Conservation (phyloP, 352 stramenopile genomes). For the Phytophthora vignae region DNA sequence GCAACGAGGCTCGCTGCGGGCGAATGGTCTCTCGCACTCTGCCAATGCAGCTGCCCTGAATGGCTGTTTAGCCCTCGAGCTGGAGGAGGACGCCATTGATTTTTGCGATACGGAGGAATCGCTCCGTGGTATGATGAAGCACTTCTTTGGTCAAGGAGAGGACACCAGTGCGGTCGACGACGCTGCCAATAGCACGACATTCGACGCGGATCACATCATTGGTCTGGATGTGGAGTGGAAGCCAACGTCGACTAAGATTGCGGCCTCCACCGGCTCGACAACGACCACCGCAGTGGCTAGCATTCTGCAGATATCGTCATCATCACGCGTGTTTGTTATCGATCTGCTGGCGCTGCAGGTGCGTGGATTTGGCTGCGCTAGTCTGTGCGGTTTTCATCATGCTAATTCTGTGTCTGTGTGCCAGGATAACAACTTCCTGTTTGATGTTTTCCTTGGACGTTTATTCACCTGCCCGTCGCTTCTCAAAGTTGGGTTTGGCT, state of each 20-base stretch:
- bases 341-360: conserved; percentile 68
- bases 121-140: conserved; percentile 34
- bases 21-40: conserved; percentile 24
- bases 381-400: not conserved
- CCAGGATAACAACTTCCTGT: conserved; percentile 57
- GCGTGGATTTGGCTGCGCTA: conserved; percentile 10
- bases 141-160: conserved; percentile 35
- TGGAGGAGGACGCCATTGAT: conserved; percentile 30
- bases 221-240: conserved; percentile 82
- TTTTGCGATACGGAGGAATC: conserved; percentile 57
- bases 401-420: conserved; percentile 7
- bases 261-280: conserved; percentile 30
- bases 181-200: not conserved
- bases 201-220: conserved; percentile 36
- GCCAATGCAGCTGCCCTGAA: conserved; percentile 34
- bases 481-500: conserved; percentile 76
- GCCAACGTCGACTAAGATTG: conserved; percentile 53
- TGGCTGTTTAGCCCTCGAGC: conserved; percentile 44
- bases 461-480: conserved; percentile 46
- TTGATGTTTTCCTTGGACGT: conserved; percentile 50
- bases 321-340: conserved; percentile 60
- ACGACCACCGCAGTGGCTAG: conserved; percentile 53
- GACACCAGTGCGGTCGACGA: not conserved
- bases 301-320: conserved; percentile 69
- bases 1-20: conserved; percentile 17